Base-by-base conservation (phyloP, 306 rosid genomes). In the Vicia sativa region DNA sequence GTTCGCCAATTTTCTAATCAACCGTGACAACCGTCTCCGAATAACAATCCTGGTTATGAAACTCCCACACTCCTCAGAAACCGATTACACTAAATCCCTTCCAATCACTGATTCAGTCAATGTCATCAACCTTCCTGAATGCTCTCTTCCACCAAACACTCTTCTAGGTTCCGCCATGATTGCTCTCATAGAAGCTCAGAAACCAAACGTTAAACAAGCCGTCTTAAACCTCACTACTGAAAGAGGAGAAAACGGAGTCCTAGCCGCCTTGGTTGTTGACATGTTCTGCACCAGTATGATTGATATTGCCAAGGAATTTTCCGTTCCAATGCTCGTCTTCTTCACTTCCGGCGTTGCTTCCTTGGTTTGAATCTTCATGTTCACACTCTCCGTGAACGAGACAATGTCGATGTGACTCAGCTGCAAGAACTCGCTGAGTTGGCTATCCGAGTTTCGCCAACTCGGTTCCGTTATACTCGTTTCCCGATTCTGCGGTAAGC, bases 221-320 rank as follows among this genome's bases (percentile, higher is more conserved):
- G 60, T 77, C 12, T 11, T 65, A 18, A 28, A 61, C 11, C 80
- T 67, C 35, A 3, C 18, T 3, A 12, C 38, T 2, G 38, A 31
- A 31, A 31, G 52, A 38, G 42, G 68, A 3, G 15, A 23, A 53
- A 7, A 2, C 3, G 37, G 43, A 0, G 39, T 29, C 11, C 81
- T 84, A 7, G 84, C 81, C 4, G 89, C 87, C 2, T 76, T 88
- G 11, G 77, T 88, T 15, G 21, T 88, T 0, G 91, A 88, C 81
- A 78, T 86, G 89, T 71, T 82, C 67, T 88, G 80, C 59, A 64
- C 85, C 0, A 1, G 64, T 25, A 70, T 85, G 83, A 75, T 70
- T 1, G 87, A 88, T 11, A 74, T 82, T 0, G 91, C 89, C 15
- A 66, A 72, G 3, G 79, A 86, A 7, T 65, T 88, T 9, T 54